Base-by-base conservation (phyloP, 2,329 filamentous ascomycete species). In the Ramichloridium luteum region DNA sequence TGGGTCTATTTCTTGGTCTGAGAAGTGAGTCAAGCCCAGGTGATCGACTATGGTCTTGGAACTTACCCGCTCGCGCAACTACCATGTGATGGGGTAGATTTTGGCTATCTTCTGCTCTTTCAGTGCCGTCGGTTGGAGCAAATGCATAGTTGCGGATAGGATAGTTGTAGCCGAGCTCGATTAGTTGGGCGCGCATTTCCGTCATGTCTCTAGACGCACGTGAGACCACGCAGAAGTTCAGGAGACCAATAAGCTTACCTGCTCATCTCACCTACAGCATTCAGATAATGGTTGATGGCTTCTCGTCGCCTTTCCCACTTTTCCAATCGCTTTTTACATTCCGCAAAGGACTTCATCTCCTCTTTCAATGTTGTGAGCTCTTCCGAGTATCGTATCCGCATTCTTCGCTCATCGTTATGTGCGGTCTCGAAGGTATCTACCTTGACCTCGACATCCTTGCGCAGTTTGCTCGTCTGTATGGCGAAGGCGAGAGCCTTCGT, bases 211-310 rank as follows among this genome's bases (percentile, higher is more conserved):
- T 55, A n/a, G 16, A 12, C 13, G 8, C 5, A 27, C 11, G 32
- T 39, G 18, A 45, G 29, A 26, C 8, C 4, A 11, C 5, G 12
- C 5, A 10, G 4, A n/a, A 5, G 28, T 11, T 23, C n/a, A 15
- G 13, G 14, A n/a, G 5, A 16, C 11, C n/a, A 23, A 15, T 16
- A 12, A 13, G 37, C 43, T 36, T 31, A 59, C 55, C 39, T 35
- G 13, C 50, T 37, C 20, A 57, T 47, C 22, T 51, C 50, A 3
- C 41, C 39, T 6, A 59, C 55, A 13, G 55, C 47, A 16, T 46
- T 41, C 11, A 59, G 47, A 20, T 56, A 56, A 23, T 57, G 51
- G 15, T 51, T 51, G 35, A 59, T 46, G 43, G 51, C 32, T 31
- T 41, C 38, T 31, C 51, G 36, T 25, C 50, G 36, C 41, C 40